Evolutionary conservation across 2,329 filamentous ascomycete genomes (phyloP).

Genomic region (Ophiocordyceps camponoti-saundersi): DNA sequence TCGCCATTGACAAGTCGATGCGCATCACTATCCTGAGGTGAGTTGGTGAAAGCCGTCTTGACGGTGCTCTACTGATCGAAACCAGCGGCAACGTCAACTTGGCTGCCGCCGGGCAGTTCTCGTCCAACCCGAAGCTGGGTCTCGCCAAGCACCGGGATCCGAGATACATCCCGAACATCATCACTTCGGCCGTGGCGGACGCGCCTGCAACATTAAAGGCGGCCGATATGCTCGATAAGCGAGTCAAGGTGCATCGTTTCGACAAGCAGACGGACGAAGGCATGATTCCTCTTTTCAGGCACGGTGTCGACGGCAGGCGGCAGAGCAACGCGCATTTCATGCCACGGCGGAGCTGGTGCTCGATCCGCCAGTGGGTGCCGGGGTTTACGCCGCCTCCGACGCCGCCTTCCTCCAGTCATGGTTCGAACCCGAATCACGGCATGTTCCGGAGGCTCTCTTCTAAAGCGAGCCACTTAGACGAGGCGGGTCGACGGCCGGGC

Average conservation of each 20-base stretch:
- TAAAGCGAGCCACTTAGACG: slow-evolving; percentile 18
- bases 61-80: neutral
- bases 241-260: slow-evolving; percentile 66
- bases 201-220: slow-evolving; percentile 74
- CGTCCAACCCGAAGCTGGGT: slow-evolving; percentile 67
- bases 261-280: slow-evolving; percentile 73
- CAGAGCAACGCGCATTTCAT: slow-evolving; percentile 84
- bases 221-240: slow-evolving; percentile 82
- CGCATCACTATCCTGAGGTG: slow-evolving; percentile 75
- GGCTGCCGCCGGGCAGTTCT: slow-evolving; percentile 85
- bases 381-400: slow-evolving; percentile 57
- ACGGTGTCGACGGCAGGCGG: slow-evolving; percentile 75
- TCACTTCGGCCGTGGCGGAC: slow-evolving; percentile 90
- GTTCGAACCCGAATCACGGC: slow-evolving; percentile 23
- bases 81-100: slow-evolving; percentile 79
- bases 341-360: slow-evolving; percentile 89
- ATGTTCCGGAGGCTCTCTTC: slow-evolving; percentile 27
- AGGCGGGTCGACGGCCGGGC: slow-evolving; percentile 17
- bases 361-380: slow-evolving; percentile 70
- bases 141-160: slow-evolving; percentile 82
- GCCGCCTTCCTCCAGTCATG: slow-evolving; percentile 35
- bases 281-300: slow-evolving; percentile 85
- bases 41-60: slow-evolving; percentile 1
- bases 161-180: slow-evolving; percentile 90
- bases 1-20: slow-evolving; percentile 83